Conservation (phyloP, 2,329 filamentous ascomycete species). For the Thelonectria discophora region DNA sequence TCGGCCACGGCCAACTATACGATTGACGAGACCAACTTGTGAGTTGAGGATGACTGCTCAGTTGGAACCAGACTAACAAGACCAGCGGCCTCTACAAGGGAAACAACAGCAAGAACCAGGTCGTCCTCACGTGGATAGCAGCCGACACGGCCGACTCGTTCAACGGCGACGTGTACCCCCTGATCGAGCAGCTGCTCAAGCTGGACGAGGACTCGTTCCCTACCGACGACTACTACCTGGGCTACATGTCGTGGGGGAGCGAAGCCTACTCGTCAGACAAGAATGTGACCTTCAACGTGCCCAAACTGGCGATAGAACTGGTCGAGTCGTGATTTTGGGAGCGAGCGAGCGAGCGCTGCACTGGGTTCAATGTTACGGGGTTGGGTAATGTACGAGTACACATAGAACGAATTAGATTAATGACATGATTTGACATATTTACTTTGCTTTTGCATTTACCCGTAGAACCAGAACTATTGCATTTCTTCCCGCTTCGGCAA, state of each 20-base stretch:
- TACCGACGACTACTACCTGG: slow-evolving; percentile 55
- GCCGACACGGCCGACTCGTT: slow-evolving; percentile 50
- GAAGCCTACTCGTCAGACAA: slow-evolving; percentile 56
- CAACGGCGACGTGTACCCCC: slow-evolving; percentile 55
- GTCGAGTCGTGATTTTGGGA: slow-evolving; percentile 16
- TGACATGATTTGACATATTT: slow-evolving; percentile 24
- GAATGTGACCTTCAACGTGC: slow-evolving; percentile 60
- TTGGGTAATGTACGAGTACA: slow-evolving; percentile 19
- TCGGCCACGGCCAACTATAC: slow-evolving; percentile 45
- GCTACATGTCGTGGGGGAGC: slow-evolving; percentile 61
- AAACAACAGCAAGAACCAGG: slow-evolving; percentile 52
- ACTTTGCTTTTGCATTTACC: too few species aligned
- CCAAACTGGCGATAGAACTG: slow-evolving; percentile 49
- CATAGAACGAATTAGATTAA: slow-evolving; percentile 32
- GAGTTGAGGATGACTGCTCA: slow-evolving; percentile 36
- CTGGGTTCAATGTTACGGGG: too few species aligned
- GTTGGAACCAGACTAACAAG: slow-evolving; percentile 10
- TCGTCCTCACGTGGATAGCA: slow-evolving; percentile 61
- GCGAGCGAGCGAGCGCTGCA: too few species aligned
- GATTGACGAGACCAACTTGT: slow-evolving; percentile 56
- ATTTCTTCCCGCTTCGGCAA: neutral
- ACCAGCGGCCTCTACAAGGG: slow-evolving; percentile 53
- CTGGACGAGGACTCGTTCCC: slow-evolving; percentile 49
- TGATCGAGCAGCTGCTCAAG: slow-evolving; percentile 53
- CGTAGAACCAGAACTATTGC: too few species aligned